Base-by-base conservation (phyloP, 208 protist species). In the Zelonia costaricensis region DNA sequence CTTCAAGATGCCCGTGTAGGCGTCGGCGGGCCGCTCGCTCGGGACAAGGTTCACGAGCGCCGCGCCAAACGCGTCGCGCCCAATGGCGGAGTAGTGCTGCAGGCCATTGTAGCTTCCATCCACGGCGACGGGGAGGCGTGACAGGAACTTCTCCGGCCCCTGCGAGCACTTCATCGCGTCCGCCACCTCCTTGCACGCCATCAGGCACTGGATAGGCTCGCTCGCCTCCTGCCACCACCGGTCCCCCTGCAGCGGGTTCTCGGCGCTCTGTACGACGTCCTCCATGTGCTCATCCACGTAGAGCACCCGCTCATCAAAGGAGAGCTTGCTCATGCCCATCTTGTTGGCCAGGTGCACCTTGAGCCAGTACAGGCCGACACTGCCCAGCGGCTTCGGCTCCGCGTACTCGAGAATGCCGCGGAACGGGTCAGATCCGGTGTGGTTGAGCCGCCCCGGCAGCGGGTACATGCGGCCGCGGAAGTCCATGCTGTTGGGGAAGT, bases 61-160 rank as follows among this genome's bases (percentile, higher is more conserved):
- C 4, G 91, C 98, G 35, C 98, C 98, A 18, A 92, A 75, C 7
- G 89, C 81, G 64, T 99, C 98, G n/a, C 97, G 94, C 10, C 97
- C 97, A 57, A 99, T 93, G 8, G 98, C 98, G 28, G 97, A 98
- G 88, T 99, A 99, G 84, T 99, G 98, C 82, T 99, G 98, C 52
- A 99, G 77, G 30, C 98, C 98, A 71, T 99, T 99, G 68, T 98
- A 99, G 35, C 90, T 95, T 18, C 97, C 97, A 76, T 99, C 98
- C 46, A 97, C 96, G 30, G 98, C 98, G 55, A 99, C 91, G 8
- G 98, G 98, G 15, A 99, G 71, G n/a, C 82, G 74, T 0, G 91
- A 98, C 9, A 89, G 65, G 62, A 90, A 99, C 22, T 86, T 74
- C n/a, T 80, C 69, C 6, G 92, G 78, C n/a, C 96, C 81, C 22